Conservation (phyloP, 139 green algal genomes). For the Protoeuglena noctilucae region DNA sequence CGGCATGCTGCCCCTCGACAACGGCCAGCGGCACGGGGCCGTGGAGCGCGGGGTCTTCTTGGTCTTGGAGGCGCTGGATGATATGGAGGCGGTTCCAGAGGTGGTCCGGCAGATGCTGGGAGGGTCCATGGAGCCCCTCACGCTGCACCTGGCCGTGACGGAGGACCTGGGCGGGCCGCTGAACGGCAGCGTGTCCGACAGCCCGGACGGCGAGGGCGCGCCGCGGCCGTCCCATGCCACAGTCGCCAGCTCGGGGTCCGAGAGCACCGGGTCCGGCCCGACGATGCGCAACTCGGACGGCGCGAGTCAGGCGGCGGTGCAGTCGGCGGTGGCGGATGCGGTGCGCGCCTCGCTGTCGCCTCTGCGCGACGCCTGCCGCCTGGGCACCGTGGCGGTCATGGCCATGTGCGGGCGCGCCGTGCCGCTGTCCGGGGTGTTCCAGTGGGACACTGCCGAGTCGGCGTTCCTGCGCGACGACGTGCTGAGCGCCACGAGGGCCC, state of each 20-base stretch:
- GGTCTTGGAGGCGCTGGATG: constrained; percentile 16
- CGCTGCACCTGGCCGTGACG: too few relatives aligned
- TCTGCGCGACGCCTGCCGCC: background rate
- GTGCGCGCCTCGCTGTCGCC: too few relatives aligned
- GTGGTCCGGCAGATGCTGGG: too few relatives aligned
- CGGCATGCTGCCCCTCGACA: constrained; percentile 1
- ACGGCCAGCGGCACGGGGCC: constrained; percentile 22
- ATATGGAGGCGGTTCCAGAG: too few relatives aligned
- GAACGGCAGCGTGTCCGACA: too few relatives aligned
- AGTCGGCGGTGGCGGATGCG: background rate
- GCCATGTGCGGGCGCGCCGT: background rate
- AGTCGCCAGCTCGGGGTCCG: too few relatives aligned
- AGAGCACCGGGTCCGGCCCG: too few relatives aligned
- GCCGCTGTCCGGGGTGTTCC: background rate
- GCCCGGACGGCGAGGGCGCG: too few relatives aligned
- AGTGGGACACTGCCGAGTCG: background rate
- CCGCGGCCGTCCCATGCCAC: too few relatives aligned
- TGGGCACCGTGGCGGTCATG: constrained; percentile 1
- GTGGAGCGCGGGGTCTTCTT: constrained; percentile 23
- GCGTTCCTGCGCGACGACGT: background rate
- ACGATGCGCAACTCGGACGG: too few relatives aligned
- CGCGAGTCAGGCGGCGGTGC: background rate
- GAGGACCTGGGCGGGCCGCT: too few relatives aligned
- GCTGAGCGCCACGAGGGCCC: constrained; percentile 27
- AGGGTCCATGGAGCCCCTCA: too few relatives aligned